A percentile compares a stretch with the other conserved stretches of the same genome.
These are phyloP conservation scores for Ceratobasidium sp. DNA, from an alignment of 1,284 basidiomycete species.

Conservation along the genomic window DNA sequence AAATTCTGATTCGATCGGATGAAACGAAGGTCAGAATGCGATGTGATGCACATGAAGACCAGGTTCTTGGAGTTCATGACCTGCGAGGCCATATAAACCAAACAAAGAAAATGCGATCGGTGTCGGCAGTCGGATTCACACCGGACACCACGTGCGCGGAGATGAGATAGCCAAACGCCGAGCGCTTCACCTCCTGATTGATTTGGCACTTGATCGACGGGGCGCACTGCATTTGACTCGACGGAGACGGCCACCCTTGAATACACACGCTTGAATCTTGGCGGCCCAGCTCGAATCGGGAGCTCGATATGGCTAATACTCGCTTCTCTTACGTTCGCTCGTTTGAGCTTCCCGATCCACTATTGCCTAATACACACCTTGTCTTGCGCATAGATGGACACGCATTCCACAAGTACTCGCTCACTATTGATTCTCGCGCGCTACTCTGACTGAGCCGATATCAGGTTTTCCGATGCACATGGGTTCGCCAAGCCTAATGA, in stretches of 20 bases:
- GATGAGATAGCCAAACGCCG: not conserved
- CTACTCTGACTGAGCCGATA: conserved; percentile 32
- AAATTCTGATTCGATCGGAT: not conserved
- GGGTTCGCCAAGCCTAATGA: conserved; percentile 93
- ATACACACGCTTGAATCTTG: no score
- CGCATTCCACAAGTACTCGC: conserved; percentile 85
- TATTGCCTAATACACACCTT: conserved; percentile 85
- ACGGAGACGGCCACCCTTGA: no score
- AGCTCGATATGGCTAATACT: conserved; percentile 80
- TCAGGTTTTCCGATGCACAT: conserved; percentile 85
- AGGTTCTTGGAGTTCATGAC: not conserved
- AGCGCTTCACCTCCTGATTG: not conserved
- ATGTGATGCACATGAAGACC: not conserved
- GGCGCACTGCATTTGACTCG: no score
- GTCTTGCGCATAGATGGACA: conserved; percentile 92
- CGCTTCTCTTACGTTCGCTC: conserved; percentile 89
- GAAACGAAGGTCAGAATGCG: conserved; percentile 4
- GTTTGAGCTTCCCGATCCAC: conserved; percentile 87
- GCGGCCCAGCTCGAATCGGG: not conserved
- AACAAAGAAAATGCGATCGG: conserved; percentile 22
- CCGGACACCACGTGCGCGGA: not conserved
- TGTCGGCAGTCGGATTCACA: conserved; percentile 8
- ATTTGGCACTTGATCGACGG: no score
- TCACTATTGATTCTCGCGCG: conserved; percentile 1
- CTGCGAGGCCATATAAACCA: conserved; percentile 18